Evolutionary conservation across 164 flowering plant genomes (phyloP), one percentile per base, ranked within the genome.

Genomic region (Buxus sempervirens): DNA sequence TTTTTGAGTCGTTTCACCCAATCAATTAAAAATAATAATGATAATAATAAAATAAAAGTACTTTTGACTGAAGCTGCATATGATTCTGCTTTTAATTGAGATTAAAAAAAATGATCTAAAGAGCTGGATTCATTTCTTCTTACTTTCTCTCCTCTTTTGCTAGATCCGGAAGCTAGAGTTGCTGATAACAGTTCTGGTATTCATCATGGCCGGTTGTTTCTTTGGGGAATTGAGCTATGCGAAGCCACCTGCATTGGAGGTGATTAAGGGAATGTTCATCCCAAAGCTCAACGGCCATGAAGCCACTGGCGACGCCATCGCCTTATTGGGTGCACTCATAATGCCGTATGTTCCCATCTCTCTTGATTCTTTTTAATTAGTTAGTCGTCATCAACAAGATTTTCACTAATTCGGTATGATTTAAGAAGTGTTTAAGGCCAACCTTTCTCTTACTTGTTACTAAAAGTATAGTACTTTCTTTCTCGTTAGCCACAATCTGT

Each of bases 251-350:
- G 89, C 93, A 12, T 27, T 73, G 0, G 90, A 73, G 4, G 82
- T 95, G 28, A 9, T 95, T 9, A 79, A 90, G 82, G 98, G 98
- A n/a, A 85, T 95, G 92, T 92, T 95, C 56, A 74, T 92, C 20
- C 98, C 98, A 0, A 88, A 85, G 72, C 91, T 95, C 41, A 74
- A 14, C 0, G 97, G 97, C 32, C 73, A 80, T 20, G 85, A 89
- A 9, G 96, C 98, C 59, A 90, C 94, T 19, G 94, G 84, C 23
- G 96, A 82, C 64, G 97, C 98, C 74, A 95, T 95, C 42, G 96
- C 98, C 51, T 80, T 95, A 0, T 25, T 95, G 58, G 98, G 98
- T n/a, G 97, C 97, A 62, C 88, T 95, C 18, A 73, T 95, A 62
- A 92, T 95, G 98, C 98, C 98, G 98, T 94, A 85, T 4, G 82